Base-by-base conservation (phyloP, 345 rosid species). In the Acer negundo region DNA sequence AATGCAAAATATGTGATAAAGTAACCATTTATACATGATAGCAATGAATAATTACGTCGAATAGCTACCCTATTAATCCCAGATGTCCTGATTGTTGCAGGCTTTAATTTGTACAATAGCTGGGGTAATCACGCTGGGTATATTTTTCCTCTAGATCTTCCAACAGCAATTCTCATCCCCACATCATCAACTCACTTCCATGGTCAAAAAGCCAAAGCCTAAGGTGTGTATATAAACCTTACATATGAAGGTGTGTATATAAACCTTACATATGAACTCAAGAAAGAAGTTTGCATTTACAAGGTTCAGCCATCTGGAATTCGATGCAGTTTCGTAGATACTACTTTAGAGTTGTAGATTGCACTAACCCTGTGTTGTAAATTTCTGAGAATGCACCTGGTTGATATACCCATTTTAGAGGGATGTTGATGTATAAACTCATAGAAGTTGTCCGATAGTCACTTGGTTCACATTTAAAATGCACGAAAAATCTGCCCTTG, bases 101-200 rank as follows among this genome's bases (percentile, higher is more conserved):
- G 97, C 99, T 79, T 74, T 88, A 82, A 69, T 90, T 72, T 92
- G 89, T 82, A 86, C 94, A 42, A 72, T 92, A 55, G 94, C 84
- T 58, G 84, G 80, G 69, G 81, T 85, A 77, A 90, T 94, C 70
- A 69, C 79, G 2, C 69, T 86, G 58, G 82, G 69, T 16, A 84
- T 91, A 56, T 73, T 90, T 23, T 69, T 91, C 67, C 81, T 90
- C 79, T 90, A 78, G 74, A 58, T 69, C 77, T 19, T 79, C n/a
- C 75, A 58, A 17, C 72, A 64, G 75, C 63, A 42, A 8, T 19
- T 68, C 64, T 20, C 35, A 22, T 24, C 68, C 49, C 10, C 44
- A 3, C 9, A 22, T 53, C n/a, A 1, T 53, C 2, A 28, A 16
- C 22, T 59, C 26, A 72, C 73, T 53, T 72, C 78, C 59, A 47